Evolutionary conservation across 345 rosid species (phyloP).

Genomic region (Citrus medica): DNA sequence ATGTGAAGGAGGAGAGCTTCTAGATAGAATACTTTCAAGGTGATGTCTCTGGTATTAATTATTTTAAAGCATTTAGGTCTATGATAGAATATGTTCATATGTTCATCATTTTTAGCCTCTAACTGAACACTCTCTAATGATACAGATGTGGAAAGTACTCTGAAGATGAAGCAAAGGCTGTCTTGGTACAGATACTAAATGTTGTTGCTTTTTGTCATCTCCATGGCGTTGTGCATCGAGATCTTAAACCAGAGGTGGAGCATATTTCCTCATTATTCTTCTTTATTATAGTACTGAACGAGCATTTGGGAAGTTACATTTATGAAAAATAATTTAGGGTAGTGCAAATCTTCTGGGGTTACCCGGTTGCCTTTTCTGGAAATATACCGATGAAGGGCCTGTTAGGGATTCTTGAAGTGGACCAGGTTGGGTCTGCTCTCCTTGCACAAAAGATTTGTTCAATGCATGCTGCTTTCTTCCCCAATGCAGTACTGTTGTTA

Average conservation of each 20-base stretch:
- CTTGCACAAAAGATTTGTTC: conserved; percentile 1
- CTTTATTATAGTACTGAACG: conserved; percentile 3
- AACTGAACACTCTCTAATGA: conserved; percentile 12
- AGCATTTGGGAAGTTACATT: background rate
- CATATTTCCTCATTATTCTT: conserved; percentile 10
- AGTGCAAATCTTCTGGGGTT: background rate
- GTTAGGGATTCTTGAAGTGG: background rate
- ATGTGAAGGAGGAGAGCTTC: conserved; percentile 97
- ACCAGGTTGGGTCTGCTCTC: background rate
- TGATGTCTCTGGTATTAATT: conserved; percentile 18
- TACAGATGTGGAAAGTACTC: conserved; percentile 88
- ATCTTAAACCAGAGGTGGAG: conserved; percentile 93
- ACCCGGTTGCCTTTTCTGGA: background rate
- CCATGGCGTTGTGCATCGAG: conserved; percentile 96
- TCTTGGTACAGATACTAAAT: conserved; percentile 74
- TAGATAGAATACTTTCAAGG: conserved; percentile 89
- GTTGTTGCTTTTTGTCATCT: conserved; percentile 94
- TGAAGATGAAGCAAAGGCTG: conserved; percentile 83
- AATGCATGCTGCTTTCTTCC: background rate
- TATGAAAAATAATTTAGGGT: background rate
- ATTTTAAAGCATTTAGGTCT: background rate
- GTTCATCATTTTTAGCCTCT: conserved; percentile 13
- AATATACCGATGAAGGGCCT: background rate
- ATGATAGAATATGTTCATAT: background rate
- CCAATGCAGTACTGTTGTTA: background rate